Evolutionary conservation across 768 basidiomycete species (phyloP), one percentile per base, ranked within the genome.

Genomic region (Tephrocybe sp.): DNA sequence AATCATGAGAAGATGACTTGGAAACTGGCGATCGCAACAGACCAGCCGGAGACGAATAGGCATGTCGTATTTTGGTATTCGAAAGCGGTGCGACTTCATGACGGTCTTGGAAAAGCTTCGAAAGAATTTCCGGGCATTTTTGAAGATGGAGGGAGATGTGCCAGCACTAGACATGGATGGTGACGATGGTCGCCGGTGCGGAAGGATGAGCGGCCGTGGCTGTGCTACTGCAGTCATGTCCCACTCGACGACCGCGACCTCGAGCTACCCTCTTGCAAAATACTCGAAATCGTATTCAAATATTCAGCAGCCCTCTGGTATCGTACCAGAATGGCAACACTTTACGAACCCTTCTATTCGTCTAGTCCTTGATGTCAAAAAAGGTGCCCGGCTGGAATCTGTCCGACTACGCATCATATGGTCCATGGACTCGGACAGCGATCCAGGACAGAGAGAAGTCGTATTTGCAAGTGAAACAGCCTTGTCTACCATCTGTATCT

Each of bases 31-130:
- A 45, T 36, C 44, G 73, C 16, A 37, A 15, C 13, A 27, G 49
- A 89, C 87, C 62, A 86, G 87, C 47, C 89, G 80, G 28, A 92
- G 61, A 37, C 87, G 81, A 39, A 92, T 64, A 19, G 89, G 89
- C 56, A 86, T 60, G 60, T 89, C 78, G 60, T 85, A 85, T 62
- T 78, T 82, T 39, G 84, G 83, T 56, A 90, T 68, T 18, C 66
- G 74, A 47, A 89, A 60, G 47, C 70, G 72, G 59, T 88, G 74
- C 1, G 89, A 89, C 38, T 82, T 86, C 88, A 91, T 90, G 51
- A 89, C 62, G 7, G 75, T 70, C 63, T 80, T 87, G 41, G 74
- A 74, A 30, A 74, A 54, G 56, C 65, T 79, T 50, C 72, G 71
- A 21, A 71, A 21, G 25, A 72, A 50, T 59, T 71, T 82, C 41